Evolutionary conservation across 2,329 filamentous ascomycete species (phyloP), one percentile per base, ranked within the genome.

Genomic region (Fusarium sterilihyphosum): DNA sequence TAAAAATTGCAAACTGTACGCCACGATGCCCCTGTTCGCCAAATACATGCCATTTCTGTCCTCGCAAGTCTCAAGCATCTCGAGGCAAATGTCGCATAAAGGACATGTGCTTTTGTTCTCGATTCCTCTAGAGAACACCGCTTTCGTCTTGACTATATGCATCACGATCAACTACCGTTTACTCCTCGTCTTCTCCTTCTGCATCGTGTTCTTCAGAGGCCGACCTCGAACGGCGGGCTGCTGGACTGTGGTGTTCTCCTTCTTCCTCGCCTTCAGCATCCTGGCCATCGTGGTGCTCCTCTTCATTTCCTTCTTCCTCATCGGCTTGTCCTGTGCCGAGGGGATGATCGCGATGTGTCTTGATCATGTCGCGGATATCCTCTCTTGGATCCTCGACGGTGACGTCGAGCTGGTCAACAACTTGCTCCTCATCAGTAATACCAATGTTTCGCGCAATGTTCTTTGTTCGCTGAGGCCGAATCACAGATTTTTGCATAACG

Each of bases 381-480:
- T 90, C 88, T 37, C 84, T 85, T 13, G 89, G 89, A 47, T 91
- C 88, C 38, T 86, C 84, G 20, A 92, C 84, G 14, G 83, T 84
- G 31, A 91, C 82, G 59, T 90, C 86, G 54, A 91, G 82, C 74
- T 90, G 86, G 74, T 91, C 88, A 18, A 90, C 83, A 44, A 86
- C 84, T 76, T 87, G 84, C 73, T 87, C 86, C 65, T 87, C 85
- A 61, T 87, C 84, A 41, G 87, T 85, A 41, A 86, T 79, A 65
- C 85, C 87, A 50, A 84, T 83, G 38, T 84, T 88, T 53, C 88
- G 87, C 52, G 88, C 86, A 73, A 92, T 91, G 78, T 90, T 90
- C 85, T 89, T 91, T 70, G 86, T 88, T 66, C 91, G 87, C 81
- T 91, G 90, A 37, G 89, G 90, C 50, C 90, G 86, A 77, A 93